Evolutionary conservation across 106 monocot genomes (phyloP).

Genomic region (Platanthera zijinensis): DNA sequence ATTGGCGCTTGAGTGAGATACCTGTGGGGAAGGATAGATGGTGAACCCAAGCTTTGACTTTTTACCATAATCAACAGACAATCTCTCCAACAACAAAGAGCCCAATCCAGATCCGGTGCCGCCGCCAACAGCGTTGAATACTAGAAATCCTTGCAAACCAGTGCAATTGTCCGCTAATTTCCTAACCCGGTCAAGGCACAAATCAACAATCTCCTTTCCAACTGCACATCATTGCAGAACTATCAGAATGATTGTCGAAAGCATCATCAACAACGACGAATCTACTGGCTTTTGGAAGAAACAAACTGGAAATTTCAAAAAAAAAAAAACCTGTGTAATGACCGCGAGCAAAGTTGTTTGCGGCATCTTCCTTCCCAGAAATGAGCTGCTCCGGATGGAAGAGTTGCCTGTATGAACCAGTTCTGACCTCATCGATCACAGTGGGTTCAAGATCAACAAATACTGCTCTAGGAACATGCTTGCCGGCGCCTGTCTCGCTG

Average conservation of each 20-base stretch:
- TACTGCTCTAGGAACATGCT: conserved; percentile 62
- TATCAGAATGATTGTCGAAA: background rate
- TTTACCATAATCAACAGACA: conserved; percentile 3
- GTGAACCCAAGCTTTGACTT: conserved; percentile 18
- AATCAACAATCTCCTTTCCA: conserved; percentile 21
- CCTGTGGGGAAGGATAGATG: conserved; percentile 23
- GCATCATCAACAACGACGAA: background rate
- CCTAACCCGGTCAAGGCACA: conserved; percentile 19
- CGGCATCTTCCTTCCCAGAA: conserved; percentile 58
- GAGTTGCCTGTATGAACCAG: conserved; percentile 52
- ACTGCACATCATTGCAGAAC: background rate
- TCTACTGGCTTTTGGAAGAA: background rate
- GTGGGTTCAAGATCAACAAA: conserved; percentile 72
- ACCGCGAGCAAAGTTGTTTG: conserved; percentile 70
- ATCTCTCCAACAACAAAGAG: conserved; percentile 13
- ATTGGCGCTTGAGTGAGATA: background rate
- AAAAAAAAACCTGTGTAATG: conserved; percentile 76
- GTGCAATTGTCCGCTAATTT: conserved; percentile 24
- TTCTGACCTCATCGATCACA: conserved; percentile 60
- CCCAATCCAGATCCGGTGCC: conserved; percentile 19
- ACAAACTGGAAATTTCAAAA: background rate
- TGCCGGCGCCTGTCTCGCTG: conserved; percentile 76
- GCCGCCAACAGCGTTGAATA: conserved; percentile 21
- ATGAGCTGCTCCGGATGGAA: conserved; percentile 68
- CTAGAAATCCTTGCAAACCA: conserved; percentile 18